A percentile compares a stretch with the other conserved stretches of the same genome.
Conservation (phyloP, 192 early-diverging fungal genomes). For the Linnemannia schmuckeri region DNA sequence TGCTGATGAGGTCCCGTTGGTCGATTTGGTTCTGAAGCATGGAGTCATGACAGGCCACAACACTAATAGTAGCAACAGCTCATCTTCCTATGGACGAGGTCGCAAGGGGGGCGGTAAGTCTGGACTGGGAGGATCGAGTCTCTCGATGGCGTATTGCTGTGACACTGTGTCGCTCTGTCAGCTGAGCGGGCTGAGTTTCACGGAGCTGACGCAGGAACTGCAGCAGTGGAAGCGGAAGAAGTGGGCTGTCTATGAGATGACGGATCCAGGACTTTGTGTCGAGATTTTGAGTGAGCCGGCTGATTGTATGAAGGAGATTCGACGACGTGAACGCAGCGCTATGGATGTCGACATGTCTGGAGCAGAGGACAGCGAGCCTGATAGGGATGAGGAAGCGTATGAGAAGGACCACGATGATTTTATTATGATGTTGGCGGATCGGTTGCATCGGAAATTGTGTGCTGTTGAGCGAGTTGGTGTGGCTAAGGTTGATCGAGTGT, state of each 20-base stretch:
- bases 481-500: conserved; percentile 51
- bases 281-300: conserved; percentile 36
- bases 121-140: conserved; percentile 32
- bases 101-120: conserved; percentile 17
- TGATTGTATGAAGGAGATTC: conserved; percentile 28
- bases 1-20: conserved; percentile 17
- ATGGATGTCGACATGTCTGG: conserved; percentile 12
- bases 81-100: conserved; percentile 24
- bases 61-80: not conserved
- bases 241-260: conserved; percentile 50
- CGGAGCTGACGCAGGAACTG: conserved; percentile 40
- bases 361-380: conserved; percentile 1
- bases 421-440: conserved; percentile 25
- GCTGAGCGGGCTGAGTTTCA: conserved; percentile 13
- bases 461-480: conserved; percentile 53
- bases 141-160: conserved; percentile 45
- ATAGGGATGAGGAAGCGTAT: conserved; percentile 7
- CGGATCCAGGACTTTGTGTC: conserved; percentile 37
- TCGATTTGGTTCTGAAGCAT: conserved; percentile 37
- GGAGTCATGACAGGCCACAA: conserved; percentile 43
- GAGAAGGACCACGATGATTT: conserved; percentile 48
- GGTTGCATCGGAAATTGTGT: conserved; percentile 43
- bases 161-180: conserved; percentile 46
- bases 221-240: conserved; percentile 51
- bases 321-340: not conserved